These are phyloP conservation scores for Penicillium rolfsii DNA, from an alignment of 2,329 filamentous ascomycete genomes.

Conservation along the genomic window DNA sequence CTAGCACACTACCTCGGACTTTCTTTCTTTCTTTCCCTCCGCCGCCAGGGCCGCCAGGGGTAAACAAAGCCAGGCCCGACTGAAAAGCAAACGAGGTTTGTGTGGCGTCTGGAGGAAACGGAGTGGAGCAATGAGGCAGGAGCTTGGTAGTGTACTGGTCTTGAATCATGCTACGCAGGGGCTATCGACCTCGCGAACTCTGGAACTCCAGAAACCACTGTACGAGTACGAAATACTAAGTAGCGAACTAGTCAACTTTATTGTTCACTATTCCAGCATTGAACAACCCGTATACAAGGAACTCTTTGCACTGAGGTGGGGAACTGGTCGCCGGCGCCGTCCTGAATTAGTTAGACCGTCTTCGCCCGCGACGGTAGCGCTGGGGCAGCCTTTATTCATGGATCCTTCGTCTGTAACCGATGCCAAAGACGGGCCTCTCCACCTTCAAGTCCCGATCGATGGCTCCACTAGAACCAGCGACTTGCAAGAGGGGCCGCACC, in stretches of 20 bases:
- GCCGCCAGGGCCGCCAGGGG: neutral
- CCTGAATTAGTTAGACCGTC: conserved; percentile 1
- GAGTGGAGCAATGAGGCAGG: neutral
- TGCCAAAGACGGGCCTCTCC: conserved; percentile 1
- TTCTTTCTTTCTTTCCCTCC: neutral
- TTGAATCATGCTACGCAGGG: neutral
- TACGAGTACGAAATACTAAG: neutral
- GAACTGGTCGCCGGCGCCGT: neutral
- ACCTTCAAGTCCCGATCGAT: conserved; percentile 2
- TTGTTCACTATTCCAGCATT: neutral
- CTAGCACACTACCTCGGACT: neutral
- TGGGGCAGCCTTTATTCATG: conserved; percentile 1
- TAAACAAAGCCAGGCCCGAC: neutral
- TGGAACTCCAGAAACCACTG: neutral
- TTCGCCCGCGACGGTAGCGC: neutral
- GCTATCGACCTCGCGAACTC: neutral
- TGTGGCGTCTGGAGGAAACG: conserved; percentile 1
- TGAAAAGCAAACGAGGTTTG: neutral
- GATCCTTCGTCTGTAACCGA: neutral
- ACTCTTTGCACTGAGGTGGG: neutral
- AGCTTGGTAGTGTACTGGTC: neutral
- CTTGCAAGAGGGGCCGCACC: neutral
- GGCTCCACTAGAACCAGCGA: neutral
- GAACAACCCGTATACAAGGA: neutral
- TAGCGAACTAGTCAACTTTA: neutral